phyloP scores from a whole-genome alignment of 2,329 filamentous ascomycete genomes.

The Fusarium equiseti region DNA sequence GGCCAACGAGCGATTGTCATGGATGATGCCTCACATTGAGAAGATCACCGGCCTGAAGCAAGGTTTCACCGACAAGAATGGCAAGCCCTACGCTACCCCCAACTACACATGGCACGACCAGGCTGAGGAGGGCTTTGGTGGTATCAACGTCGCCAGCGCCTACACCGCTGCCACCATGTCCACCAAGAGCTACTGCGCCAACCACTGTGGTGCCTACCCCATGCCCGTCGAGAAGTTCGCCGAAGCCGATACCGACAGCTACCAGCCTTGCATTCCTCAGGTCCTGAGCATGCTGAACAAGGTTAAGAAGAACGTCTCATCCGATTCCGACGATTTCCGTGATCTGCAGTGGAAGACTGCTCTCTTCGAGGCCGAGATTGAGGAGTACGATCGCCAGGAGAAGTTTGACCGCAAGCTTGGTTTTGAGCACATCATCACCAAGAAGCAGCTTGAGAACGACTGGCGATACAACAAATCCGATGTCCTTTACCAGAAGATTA shows the following conservation, averaged over 20 bases:
- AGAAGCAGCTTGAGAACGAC: constrained; percentile 47
- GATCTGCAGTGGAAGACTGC: constrained; percentile 50
- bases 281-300: constrained; percentile 52
- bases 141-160: constrained; percentile 56
- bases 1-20: constrained; percentile 47
- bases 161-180: constrained; percentile 59
- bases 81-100: constrained; percentile 47
- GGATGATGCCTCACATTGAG: constrained; percentile 42
- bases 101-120: constrained; percentile 46
- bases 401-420: constrained; percentile 51
- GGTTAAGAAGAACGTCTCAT: constrained; percentile 37
- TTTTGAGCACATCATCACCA: constrained; percentile 49
- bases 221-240: constrained; percentile 59
- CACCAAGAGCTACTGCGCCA: constrained; percentile 58
- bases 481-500: constrained; percentile 43
- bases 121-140: constrained; percentile 50
- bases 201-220: constrained; percentile 58
- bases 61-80: constrained; percentile 38
- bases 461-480: constrained; percentile 44
- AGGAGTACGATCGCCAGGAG: constrained; percentile 53
- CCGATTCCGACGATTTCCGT: constrained; percentile 41
- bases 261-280: constrained; percentile 60
- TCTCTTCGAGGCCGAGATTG: constrained; percentile 53
- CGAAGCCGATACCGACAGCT: constrained; percentile 57
- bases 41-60: constrained; percentile 38